Evolutionary conservation across 140 eudicot genomes (phyloP), one percentile per base, ranked within the genome.

Genomic region (Oenanthe javanica): DNA sequence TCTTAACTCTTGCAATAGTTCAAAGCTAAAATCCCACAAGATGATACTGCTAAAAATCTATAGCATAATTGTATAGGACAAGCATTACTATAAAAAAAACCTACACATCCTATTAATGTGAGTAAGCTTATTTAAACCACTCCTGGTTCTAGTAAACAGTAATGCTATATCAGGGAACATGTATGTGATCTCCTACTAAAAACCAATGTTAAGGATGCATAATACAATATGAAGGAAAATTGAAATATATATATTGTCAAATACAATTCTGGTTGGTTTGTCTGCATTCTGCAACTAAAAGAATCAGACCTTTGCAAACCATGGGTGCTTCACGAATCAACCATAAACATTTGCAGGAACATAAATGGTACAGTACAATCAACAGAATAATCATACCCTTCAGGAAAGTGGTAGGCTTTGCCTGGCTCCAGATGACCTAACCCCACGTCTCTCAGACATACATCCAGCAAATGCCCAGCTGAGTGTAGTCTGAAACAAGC

Each of bases 381-480:
- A 82, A 82, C 80, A 71, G 38, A 6, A 54, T n/a, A 83, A n/a
- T 40, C 43, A 40, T 40, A 4, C 98, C 97, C 98, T 54, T 91
- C 97, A 25, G 97, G 90, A 54, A 93, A 93, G 81, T 93, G 98
- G 84, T 93, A 91, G 72, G 85, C 93, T 85, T 93, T 93, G 76
- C 87, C 76, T 27, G 98, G 92, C 72, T 84, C 91, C 82, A 93
- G 86, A 82, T 93, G 97, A 79, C 88, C 85, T 86, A 92, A 90
- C 78, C 97, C 97, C 75, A 87, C 93, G 78, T 88, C 86, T 72
- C 72, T 79, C 87, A 88, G 55, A 83, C 93, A 91, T 21, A 88
- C 75, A 79, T 93, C 98, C 88, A 93, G 87, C 83, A 93, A 84
- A 91, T 93, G 98, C 63, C 96, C 98, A 70, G 93, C 98, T 80